Conservation (phyloP, 1,284 basidiomycete species). For the Moniliophthora roreri region DNA sequence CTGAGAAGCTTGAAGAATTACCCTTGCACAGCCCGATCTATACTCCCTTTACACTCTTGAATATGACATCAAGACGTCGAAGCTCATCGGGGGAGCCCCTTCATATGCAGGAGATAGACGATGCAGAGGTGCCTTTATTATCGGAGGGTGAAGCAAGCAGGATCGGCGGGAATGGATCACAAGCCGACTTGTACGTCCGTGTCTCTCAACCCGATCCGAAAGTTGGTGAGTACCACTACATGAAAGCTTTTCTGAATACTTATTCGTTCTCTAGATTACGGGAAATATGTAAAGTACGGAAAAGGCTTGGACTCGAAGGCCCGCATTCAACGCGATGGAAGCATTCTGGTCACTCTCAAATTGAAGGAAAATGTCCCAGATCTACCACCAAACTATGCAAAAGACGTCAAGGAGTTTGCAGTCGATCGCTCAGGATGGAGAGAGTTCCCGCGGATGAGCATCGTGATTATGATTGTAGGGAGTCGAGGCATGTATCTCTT, state of each 20-base stretch:
- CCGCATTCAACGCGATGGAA: slow-evolving; percentile 36
- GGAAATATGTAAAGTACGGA: slow-evolving; percentile 28
- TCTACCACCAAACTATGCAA: slow-evolving; percentile 45
- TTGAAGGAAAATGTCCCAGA: slow-evolving; percentile 50
- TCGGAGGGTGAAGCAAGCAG: no score
- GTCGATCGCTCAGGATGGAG: slow-evolving; percentile 39
- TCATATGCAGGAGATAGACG: no score
- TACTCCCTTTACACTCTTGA: no score
- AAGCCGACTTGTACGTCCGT: no score
- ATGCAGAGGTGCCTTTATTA: no score
- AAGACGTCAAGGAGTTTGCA: slow-evolving; percentile 49
- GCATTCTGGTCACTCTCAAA: slow-evolving; percentile 41
- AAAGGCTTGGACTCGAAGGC: slow-evolving; percentile 37
- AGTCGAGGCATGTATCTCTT: slow-evolving; percentile 45
- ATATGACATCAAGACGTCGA: no score
- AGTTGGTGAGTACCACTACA: no score
- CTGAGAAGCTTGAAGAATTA: no score
- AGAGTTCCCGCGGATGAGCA: slow-evolving; percentile 47
- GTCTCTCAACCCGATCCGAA: no score
- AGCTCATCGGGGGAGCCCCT: no score
- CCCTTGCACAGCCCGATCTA: no score
- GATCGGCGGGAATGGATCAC: no score
- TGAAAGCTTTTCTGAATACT: background rate
- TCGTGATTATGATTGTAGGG: slow-evolving; percentile 67
- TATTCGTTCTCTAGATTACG: slow-evolving; percentile 20